phyloP scores from a whole-genome alignment of 2,329 filamentous ascomycete genomes.

The Aspergillus pseudoglaucus region DNA sequence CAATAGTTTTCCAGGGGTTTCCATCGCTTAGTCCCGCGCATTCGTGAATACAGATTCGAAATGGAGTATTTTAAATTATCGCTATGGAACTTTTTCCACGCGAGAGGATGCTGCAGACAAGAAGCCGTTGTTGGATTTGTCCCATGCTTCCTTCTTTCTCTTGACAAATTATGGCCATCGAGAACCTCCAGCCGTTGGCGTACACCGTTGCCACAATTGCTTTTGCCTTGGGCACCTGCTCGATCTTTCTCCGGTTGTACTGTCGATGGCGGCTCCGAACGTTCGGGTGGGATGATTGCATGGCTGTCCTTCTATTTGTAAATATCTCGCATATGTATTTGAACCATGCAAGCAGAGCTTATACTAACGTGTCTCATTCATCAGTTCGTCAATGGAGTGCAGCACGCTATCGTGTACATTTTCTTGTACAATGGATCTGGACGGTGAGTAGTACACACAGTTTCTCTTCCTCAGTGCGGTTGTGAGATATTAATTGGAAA shows the following conservation, averaged over 20 bases:
- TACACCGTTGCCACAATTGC: background rate
- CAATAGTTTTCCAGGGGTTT: background rate
- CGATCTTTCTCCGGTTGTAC: constrained; percentile 1
- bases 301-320: constrained; percentile 2
- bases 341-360: background rate
- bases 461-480: background rate
- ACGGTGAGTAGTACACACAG: background rate
- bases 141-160: background rate
- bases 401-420: constrained; percentile 4
- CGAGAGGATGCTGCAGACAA: background rate
- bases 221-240: background rate
- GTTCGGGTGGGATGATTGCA: background rate
- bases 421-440: constrained; percentile 1
- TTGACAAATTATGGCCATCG: background rate
- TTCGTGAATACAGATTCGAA: background rate
- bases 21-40: background rate
- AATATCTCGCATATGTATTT: background rate
- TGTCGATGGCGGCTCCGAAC: background rate
- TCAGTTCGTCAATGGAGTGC: constrained; percentile 3
- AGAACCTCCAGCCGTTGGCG: background rate
- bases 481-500: background rate
- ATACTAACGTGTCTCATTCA: background rate
- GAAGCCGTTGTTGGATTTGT: background rate
- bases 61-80: background rate
- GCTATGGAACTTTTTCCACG: background rate